A percentile compares a stretch with the other conserved stretches of the same genome.
phyloP scores from a whole-genome alignment of 164 flowering plant genomes.

The Protea cynaroides region DNA sequence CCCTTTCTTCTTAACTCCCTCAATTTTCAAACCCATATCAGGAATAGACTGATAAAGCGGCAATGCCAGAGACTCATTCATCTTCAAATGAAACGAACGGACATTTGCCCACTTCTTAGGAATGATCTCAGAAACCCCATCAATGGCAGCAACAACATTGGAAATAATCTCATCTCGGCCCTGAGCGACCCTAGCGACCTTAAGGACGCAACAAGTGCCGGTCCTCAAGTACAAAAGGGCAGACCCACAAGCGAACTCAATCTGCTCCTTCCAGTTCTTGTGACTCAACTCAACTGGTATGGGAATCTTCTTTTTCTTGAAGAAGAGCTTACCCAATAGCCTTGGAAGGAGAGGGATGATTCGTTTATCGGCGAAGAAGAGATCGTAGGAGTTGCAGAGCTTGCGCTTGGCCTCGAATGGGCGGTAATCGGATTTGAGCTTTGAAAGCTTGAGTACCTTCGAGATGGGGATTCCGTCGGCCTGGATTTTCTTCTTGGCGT shows the following conservation, averaged over 20 bases:
- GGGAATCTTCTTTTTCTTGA: constrained; percentile 81
- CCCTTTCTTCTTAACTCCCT: constrained; percentile 26
- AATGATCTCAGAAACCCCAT: constrained; percentile 51
- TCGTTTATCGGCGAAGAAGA: constrained; percentile 62
- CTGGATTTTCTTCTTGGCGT: constrained; percentile 43
- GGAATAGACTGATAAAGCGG: constrained; percentile 77
- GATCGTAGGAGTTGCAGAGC: constrained; percentile 50
- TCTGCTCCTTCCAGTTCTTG: constrained; percentile 75
- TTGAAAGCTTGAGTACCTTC: constrained; percentile 65
- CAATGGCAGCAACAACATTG: constrained; percentile 55
- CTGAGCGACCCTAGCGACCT: constrained; percentile 51
- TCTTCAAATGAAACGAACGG: constrained; percentile 69
- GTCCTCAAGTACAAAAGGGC: constrained; percentile 58
- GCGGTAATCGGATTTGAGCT: constrained; percentile 60
- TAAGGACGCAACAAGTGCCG: constrained; percentile 70
- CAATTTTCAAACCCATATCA: constrained; percentile 60
- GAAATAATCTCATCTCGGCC: constrained; percentile 45
- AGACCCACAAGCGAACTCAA: constrained; percentile 39
- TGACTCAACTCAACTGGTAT: constrained; percentile 58
- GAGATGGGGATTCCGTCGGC: constrained; percentile 49
- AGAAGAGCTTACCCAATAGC: constrained; percentile 74
- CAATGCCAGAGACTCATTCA: constrained; percentile 61
- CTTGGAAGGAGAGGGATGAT: constrained; percentile 52
- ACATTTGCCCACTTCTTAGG: constrained; percentile 67
- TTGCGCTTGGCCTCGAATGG: constrained; percentile 74